Evolutionary conservation across 129 eudicot species (phyloP).

Genomic region (Helianthus tuberosus): DNA sequence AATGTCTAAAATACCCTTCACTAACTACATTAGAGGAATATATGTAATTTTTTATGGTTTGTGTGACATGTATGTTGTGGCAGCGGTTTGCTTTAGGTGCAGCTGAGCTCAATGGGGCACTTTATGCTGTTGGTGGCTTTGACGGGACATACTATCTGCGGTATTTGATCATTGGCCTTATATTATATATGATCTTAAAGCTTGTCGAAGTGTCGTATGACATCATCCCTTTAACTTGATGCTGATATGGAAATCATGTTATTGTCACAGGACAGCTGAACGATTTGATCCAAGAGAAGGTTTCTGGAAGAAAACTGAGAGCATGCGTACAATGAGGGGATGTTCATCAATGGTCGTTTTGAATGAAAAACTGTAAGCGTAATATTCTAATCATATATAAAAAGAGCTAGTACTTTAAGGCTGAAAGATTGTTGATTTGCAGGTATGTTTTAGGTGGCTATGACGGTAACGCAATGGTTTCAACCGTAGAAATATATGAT

Average conservation of each 20-base stretch:
- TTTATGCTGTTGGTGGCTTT: conserved; percentile 89
- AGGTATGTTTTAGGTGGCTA: conserved; percentile 82
- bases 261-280: conserved; percentile 64
- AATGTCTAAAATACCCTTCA: neutral
- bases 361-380: conserved; percentile 76
- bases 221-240: neutral
- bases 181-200: neutral
- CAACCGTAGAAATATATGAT: conserved; percentile 65
- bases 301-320: conserved; percentile 64
- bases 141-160: conserved; percentile 66
- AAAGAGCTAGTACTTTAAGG: neutral
- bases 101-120: conserved; percentile 68
- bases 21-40: no score
- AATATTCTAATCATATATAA: neutral
- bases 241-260: neutral
- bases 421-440: conserved; percentile 19
- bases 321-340: conserved; percentile 70
- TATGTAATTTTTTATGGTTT: neutral
- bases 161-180: conserved; percentile 34
- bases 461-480: conserved; percentile 61
- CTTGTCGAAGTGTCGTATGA: neutral
- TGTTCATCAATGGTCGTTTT: conserved; percentile 67
- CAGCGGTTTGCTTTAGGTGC: conserved; percentile 84
- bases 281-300: conserved; percentile 95
- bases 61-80: conserved; percentile 14